These are phyloP conservation scores for Boletus pseudopeckii DNA, from an alignment of 768 basidiomycete genomes.

Conservation along the genomic window DNA sequence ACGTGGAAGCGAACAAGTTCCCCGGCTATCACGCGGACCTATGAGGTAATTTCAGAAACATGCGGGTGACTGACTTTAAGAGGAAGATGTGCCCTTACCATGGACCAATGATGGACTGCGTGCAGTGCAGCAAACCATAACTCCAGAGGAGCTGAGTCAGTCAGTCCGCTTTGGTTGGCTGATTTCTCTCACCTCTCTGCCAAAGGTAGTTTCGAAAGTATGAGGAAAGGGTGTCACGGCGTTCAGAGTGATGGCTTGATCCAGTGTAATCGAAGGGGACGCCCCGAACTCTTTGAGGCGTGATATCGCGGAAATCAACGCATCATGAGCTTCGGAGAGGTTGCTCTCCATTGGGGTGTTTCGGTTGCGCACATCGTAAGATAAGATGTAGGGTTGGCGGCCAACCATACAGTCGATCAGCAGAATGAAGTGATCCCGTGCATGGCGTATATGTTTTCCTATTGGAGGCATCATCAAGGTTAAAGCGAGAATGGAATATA, in stretches of 20 bases:
- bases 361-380: constrained; percentile 72
- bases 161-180: background rate
- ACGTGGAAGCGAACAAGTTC: constrained; percentile 56
- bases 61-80: background rate
- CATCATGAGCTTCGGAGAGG: constrained; percentile 53
- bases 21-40: constrained; percentile 82
- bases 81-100: constrained; percentile 47
- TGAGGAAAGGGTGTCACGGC: constrained; percentile 80
- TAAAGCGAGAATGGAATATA: background rate
- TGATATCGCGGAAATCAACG: constrained; percentile 53
- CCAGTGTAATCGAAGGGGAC: constrained; percentile 41
- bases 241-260: constrained; percentile 65
- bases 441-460: constrained; percentile 88
- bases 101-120: constrained; percentile 89
- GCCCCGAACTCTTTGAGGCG: constrained; percentile 50
- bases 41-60: constrained; percentile 3
- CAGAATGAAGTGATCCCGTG: constrained; percentile 76
- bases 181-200: constrained; percentile 58
- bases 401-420: constrained; percentile 53
- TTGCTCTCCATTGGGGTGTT: constrained; percentile 84
- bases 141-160: constrained; percentile 35
- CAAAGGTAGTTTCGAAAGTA: constrained; percentile 74
- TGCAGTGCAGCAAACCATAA: constrained; percentile 86
- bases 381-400: constrained; percentile 50
- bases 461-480: constrained; percentile 1